Evolutionary conservation across 2,329 filamentous ascomycete species (phyloP).

Genomic region (Aphanoascus verrucosus): DNA sequence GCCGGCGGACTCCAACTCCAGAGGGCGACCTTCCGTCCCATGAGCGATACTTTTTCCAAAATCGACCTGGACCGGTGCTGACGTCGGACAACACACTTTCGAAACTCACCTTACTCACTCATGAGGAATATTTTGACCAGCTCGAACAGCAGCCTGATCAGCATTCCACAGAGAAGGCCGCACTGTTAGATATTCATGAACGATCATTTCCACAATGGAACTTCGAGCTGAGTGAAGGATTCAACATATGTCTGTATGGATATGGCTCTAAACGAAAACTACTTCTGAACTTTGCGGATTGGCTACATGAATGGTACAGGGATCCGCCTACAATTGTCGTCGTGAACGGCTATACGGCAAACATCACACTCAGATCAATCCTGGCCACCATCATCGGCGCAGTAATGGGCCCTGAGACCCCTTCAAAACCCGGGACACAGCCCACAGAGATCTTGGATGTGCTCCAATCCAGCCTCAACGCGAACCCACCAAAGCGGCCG

Average conservation of each 20-base stretch:
- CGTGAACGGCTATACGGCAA: slow-evolving; percentile 65
- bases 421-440: slow-evolving; percentile 50
- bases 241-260: slow-evolving; percentile 83
- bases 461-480: slow-evolving; percentile 52
- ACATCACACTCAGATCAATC: slow-evolving; percentile 36
- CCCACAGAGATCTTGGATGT: slow-evolving; percentile 58
- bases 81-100: slow-evolving; percentile 79
- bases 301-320: slow-evolving; percentile 45
- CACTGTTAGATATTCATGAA: slow-evolving; percentile 63
- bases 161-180: slow-evolving; percentile 58
- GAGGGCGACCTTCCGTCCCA: slow-evolving; percentile 74
- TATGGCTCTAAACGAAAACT: slow-evolving; percentile 80
- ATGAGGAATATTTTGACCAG: slow-evolving; percentile 79
- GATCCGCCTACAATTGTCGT: slow-evolving; percentile 54
- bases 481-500: slow-evolving; percentile 30
- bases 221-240: slow-evolving; percentile 78
- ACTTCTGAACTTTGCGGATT: slow-evolving; percentile 62
- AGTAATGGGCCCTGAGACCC: slow-evolving; percentile 37
- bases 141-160: slow-evolving; percentile 55
- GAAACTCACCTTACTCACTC: slow-evolving; percentile 64
- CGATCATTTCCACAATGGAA: slow-evolving; percentile 83
- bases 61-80: slow-evolving; percentile 66
- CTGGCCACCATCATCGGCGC: slow-evolving; percentile 54
- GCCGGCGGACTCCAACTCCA: slow-evolving; percentile 63
- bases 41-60: slow-evolving; percentile 89